Base-by-base conservation (phyloP, 2,329 filamentous ascomycete species). In the Cladophialophora yegresii region DNA sequence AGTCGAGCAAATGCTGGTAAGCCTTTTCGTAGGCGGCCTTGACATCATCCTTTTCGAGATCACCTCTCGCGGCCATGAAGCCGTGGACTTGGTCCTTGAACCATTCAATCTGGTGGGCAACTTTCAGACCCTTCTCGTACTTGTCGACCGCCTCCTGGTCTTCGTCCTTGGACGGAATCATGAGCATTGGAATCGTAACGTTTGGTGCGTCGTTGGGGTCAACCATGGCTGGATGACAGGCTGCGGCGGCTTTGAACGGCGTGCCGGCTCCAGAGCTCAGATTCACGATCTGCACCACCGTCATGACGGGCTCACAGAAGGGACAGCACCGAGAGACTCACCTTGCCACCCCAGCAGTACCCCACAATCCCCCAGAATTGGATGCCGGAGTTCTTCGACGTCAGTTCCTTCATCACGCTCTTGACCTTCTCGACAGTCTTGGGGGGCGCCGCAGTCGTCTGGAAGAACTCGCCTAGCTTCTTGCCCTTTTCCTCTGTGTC, bases 211-310 rank as follows among this genome's bases (percentile, higher is more conserved):
- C 85, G 30, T 82, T 79, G 13, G 80, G 81, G 57, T 85, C 84
- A 12, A 87, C 79, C 84, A 87, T 86, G 30, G 84, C 85, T 5
- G 85, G 85, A 72, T 87, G 85, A 67, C 77, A 81, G 28, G 83
- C 78, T 9, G 80, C 85, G 2, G 81, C 84, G 16, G 81, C 83
- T 75, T 85, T 86, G 79, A 87, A 87, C 13, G 74, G 74, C 23
- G 83, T 84, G 3, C 81, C 80, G n/a, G 80, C 77, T 33, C 86
- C 76, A 62, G 83, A 83, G 54, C 84, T 80, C 68, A 87, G 85
- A 80, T 86, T 77, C 28, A 67, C 68, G 45, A 69, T 67, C 69
- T 68, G 36, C 26, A 47, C 20, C 22, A 10, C 53, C 5, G 20
- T 63, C 47, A 61, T 54, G 2, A 43, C 26, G 54, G 40, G 22